Evolutionary conservation across 768 basidiomycete species (phyloP).

Genomic region (Serpula lacrymans): DNA sequence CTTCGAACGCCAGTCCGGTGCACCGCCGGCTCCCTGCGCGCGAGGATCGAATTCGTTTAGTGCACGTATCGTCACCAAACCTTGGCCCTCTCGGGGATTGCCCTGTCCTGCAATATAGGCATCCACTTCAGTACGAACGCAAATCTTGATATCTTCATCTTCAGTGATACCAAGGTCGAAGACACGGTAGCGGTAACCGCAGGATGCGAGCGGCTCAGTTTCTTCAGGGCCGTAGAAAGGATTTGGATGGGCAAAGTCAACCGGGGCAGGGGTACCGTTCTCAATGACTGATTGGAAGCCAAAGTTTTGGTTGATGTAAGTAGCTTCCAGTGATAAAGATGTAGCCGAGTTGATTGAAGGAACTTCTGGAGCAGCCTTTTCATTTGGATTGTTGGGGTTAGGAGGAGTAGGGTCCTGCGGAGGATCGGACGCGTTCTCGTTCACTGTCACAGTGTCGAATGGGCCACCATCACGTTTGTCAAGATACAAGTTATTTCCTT

Average conservation of each 20-base stretch:
- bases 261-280: constrained; percentile 52
- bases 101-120: constrained; percentile 68
- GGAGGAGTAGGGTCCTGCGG: constrained; percentile 79
- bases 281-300: constrained; percentile 93
- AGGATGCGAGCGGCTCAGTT: constrained; percentile 91
- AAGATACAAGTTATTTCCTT: constrained; percentile 90
- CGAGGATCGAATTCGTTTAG: constrained; percentile 96
- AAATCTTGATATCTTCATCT: constrained; percentile 87
- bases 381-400: constrained; percentile 74
- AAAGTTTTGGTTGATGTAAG: constrained; percentile 99
- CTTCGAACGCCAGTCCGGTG: constrained; percentile 99
- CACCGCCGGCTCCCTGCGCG: constrained; percentile 86
- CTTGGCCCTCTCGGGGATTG: constrained; percentile 65
- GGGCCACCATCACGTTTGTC: constrained; percentile 98
- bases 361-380: constrained; percentile 63
- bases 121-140: constrained; percentile 95
- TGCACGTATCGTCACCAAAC: constrained; percentile 87
- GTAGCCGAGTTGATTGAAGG: constrained; percentile 92
- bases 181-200: constrained; percentile 93
- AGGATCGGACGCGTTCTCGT: constrained; percentile 96
- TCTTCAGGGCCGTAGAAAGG: constrained; percentile 95
- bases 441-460: constrained; percentile 96
- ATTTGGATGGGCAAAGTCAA: constrained; percentile 83
- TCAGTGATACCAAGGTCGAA: constrained; percentile 90
- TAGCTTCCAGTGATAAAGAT: constrained; percentile 93